Percentiles rank a stretch among this genome's conserved stretches.
Conservation (phyloP, 495 filamentous ascomycete genomes). For the Paragyromitra xinjiangensis region DNA sequence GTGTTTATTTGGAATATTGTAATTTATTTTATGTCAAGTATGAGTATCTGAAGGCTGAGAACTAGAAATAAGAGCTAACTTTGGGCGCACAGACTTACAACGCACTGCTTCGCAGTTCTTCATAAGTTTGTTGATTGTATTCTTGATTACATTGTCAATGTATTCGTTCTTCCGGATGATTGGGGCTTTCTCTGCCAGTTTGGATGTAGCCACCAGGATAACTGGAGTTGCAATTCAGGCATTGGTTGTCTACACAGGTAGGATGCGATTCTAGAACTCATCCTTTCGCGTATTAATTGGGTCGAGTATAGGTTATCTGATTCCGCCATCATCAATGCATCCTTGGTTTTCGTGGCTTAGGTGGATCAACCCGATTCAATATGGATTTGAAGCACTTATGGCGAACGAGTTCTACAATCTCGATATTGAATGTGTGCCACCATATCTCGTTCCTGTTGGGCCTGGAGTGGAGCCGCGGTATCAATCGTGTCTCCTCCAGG, state of each 20-base stretch:
- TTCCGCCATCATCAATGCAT: conserved; percentile 76
- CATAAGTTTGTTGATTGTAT: conserved; percentile 71
- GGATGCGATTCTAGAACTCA: background rate
- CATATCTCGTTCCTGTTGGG: conserved; percentile 65
- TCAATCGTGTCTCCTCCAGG: conserved; percentile 70
- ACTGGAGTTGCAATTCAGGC: conserved; percentile 71
- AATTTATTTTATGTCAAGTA: conserved; percentile 75
- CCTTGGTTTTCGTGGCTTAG: conserved; percentile 83
- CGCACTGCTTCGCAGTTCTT: conserved; percentile 83
- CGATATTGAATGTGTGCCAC: conserved; percentile 60
- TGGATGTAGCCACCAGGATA: conserved; percentile 72
- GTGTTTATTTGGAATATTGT: conserved; percentile 76
- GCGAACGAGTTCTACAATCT: conserved; percentile 72
- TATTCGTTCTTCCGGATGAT: conserved; percentile 81
- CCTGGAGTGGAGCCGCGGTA: conserved; percentile 47
- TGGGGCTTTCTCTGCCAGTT: conserved; percentile 69
- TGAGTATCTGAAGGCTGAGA: background rate
- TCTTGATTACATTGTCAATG: conserved; percentile 75
- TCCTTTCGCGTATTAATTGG: conserved; percentile 1
- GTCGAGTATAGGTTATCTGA: conserved; percentile 64
- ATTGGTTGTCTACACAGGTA: conserved; percentile 79
- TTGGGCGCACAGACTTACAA: conserved; percentile 62
- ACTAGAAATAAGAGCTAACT: conserved; percentile 38
- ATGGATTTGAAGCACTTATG: conserved; percentile 75
- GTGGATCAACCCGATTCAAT: conserved; percentile 79